A percentile compares a stretch with the other conserved stretches of the same genome.
phyloP scores from a whole-genome alignment of 345 rosid genomes.

The Pistacia integerrima region DNA sequence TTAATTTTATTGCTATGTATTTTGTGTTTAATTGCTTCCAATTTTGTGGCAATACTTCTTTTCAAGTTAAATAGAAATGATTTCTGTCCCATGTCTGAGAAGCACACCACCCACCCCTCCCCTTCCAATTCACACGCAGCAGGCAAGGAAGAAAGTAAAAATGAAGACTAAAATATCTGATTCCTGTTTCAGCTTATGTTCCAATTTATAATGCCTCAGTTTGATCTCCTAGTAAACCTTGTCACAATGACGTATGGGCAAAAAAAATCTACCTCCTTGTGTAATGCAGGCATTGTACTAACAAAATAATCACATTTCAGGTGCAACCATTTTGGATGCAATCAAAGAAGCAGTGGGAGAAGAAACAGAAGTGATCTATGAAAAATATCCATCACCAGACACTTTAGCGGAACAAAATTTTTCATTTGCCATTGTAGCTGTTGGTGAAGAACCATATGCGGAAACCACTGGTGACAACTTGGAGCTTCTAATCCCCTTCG shows the following conservation, averaged over 20 bases:
- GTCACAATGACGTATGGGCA: background rate
- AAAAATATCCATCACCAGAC: conserved; percentile 55
- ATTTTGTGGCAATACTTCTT: background rate
- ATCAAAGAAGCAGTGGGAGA: conserved; percentile 59
- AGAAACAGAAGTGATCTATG: conserved; percentile 64
- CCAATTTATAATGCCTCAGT: background rate
- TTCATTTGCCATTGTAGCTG: conserved; percentile 71
- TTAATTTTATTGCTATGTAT: background rate
- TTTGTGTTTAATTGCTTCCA: background rate
- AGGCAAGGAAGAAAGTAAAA: background rate
- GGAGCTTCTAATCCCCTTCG: conserved; percentile 61
- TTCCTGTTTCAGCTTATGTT: background rate
- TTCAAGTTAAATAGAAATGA: background rate
- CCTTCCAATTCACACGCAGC: background rate
- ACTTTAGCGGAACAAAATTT: conserved; percentile 46
- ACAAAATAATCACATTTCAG: conserved; percentile 31
- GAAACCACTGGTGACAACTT: conserved; percentile 63
- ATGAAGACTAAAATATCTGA: background rate
- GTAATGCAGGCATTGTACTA: background rate
- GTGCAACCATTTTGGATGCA: conserved; percentile 83
- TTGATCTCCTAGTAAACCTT: too few relatives aligned
- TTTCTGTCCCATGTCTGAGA: background rate
- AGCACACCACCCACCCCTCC: background rate
- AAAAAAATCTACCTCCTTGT: too few relatives aligned
- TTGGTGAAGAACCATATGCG: conserved; percentile 83